Conservation (phyloP, 2,329 filamentous ascomycete genomes). For the Geoglossum cookeanum region DNA sequence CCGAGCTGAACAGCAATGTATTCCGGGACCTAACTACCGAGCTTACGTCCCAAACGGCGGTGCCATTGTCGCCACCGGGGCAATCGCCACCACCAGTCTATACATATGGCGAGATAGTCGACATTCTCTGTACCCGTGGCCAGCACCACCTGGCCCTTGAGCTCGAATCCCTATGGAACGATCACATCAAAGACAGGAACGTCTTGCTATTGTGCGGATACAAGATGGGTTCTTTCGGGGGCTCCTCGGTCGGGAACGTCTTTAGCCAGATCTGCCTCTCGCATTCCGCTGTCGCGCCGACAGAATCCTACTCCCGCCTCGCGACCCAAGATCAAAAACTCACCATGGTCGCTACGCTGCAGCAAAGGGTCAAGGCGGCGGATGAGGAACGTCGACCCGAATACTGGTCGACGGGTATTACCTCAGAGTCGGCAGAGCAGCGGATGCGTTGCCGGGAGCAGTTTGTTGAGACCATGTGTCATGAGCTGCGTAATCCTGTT, state of each 20-base stretch:
- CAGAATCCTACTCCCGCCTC: not conserved
- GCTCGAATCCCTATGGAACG: not conserved
- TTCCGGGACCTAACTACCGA: not conserved
- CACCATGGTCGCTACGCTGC: not conserved
- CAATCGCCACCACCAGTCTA: not conserved
- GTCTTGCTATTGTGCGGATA: not conserved
- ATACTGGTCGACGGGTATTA: constrained; percentile 13
- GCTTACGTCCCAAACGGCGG: not conserved
- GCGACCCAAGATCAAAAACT: not conserved
- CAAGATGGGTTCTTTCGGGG: not conserved
- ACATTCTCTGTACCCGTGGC: not conserved
- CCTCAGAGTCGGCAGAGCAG: constrained; percentile 36
- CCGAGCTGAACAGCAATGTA: not conserved
- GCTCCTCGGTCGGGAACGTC: not conserved
- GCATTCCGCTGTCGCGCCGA: not conserved
- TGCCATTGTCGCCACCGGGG: not conserved
- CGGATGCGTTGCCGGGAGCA: constrained; percentile 47
- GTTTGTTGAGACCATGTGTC: constrained; percentile 61
- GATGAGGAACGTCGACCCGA: not conserved
- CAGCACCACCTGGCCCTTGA: not conserved
- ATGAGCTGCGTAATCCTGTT: constrained; percentile 61
- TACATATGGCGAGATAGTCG: not conserved
- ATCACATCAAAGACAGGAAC: not conserved
- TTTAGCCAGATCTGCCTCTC: not conserved
- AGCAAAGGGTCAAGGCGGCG: not conserved